phyloP scores from a whole-genome alignment of 2,329 filamentous ascomycete genomes.

The Paecilomyces niveus region DNA sequence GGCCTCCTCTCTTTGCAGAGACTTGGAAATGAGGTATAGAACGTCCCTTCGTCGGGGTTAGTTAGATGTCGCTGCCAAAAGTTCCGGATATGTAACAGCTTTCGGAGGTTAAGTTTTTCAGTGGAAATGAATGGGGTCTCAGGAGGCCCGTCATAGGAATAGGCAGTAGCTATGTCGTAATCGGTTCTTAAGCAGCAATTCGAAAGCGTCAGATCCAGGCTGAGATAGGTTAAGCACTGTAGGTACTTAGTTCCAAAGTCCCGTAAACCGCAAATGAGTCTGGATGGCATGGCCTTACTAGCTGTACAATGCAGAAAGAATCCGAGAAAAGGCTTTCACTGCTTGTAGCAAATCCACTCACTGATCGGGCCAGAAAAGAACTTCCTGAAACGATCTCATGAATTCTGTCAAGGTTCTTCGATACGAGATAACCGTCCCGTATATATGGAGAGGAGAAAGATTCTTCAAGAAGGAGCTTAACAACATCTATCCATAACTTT shows the following conservation, averaged over 20 bases:
- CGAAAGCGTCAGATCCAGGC: slow-evolving; percentile 20
- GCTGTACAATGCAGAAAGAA: slow-evolving; percentile 21
- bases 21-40: slow-evolving; percentile 14
- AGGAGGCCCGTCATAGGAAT: slow-evolving; percentile 9
- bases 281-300: slow-evolving; percentile 15
- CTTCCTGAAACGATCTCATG: slow-evolving; percentile 9
- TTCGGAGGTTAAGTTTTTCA: slow-evolving; percentile 18
- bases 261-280: neutral
- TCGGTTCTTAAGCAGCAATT: slow-evolving; percentile 19
- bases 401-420: slow-evolving; percentile 18
- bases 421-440: neutral
- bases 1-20: slow-evolving; percentile 14
- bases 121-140: slow-evolving; percentile 10
- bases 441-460: slow-evolving; percentile 5
- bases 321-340: slow-evolving; percentile 9
- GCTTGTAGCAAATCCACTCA: slow-evolving; percentile 9
- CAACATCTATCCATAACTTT: slow-evolving; percentile 22
- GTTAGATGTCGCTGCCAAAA: slow-evolving; percentile 37
- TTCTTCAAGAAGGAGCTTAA: slow-evolving; percentile 24
- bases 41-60: slow-evolving; percentile 19
- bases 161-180: slow-evolving; percentile 25
- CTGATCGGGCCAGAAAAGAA: slow-evolving; percentile 18
- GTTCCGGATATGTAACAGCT: slow-evolving; percentile 32
- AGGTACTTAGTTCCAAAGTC: slow-evolving; percentile 6
- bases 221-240: slow-evolving; percentile 26